Percentiles rank a stretch among this genome's conserved stretches.
These are phyloP conservation scores for Neopestalotiopsis sp. DNA, from an alignment of 2,329 filamentous ascomycete genomes.

Conservation along the genomic window DNA sequence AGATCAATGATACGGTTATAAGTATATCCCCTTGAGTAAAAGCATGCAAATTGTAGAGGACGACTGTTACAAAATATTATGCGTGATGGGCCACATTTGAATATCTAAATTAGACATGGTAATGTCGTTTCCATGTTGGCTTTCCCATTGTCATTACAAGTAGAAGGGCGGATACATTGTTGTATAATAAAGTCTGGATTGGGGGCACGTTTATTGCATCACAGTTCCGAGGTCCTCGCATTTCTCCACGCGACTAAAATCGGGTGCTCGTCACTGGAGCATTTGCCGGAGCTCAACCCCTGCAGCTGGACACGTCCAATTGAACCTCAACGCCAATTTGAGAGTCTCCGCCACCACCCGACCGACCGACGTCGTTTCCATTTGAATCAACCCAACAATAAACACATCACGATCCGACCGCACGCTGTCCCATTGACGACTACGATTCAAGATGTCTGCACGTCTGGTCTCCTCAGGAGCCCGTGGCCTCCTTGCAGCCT, in stretches of 20 bases:
- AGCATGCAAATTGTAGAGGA: too few species aligned
- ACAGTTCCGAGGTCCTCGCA: neutral
- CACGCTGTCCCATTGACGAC: slow-evolving; percentile 12
- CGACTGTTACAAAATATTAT: too few species aligned
- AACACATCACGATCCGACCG: slow-evolving; percentile 8
- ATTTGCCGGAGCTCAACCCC: slow-evolving; percentile 17
- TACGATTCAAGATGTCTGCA: slow-evolving; percentile 47
- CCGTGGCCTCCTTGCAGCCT: slow-evolving; percentile 18
- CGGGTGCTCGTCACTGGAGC: neutral
- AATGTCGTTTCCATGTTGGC: too few species aligned
- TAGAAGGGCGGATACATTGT: neutral
- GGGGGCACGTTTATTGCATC: neutral
- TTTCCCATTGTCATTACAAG: neutral
- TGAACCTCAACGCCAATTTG: slow-evolving; percentile 10
- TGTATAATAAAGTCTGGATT: too few species aligned
- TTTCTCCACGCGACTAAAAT: slow-evolving; percentile 13
- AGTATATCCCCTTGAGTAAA: too few species aligned
- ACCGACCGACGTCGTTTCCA: neutral
- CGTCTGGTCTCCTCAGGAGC: slow-evolving; percentile 43
- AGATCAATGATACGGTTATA: too few species aligned
- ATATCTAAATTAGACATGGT: too few species aligned
- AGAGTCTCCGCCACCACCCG: neutral
- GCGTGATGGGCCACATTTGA: too few species aligned
- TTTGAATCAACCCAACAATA: neutral
- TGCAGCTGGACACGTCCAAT: slow-evolving; percentile 13